Evolutionary conservation across 2,329 filamentous ascomycete genomes (phyloP).

Genomic region (Botrytis porri): DNA sequence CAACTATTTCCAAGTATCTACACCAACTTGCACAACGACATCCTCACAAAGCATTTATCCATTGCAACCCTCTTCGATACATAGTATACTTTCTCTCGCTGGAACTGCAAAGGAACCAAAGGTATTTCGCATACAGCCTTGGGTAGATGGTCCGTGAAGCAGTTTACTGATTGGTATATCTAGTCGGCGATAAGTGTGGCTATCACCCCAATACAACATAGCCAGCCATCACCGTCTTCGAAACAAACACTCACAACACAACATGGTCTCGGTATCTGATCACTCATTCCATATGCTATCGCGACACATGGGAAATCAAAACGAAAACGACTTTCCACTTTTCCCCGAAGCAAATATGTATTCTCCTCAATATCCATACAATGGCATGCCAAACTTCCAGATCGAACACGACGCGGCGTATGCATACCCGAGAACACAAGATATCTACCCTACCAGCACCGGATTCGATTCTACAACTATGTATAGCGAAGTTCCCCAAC

Average conservation of each 20-base stretch:
- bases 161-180: constrained; percentile 23
- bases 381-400: constrained; percentile 45
- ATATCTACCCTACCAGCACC: constrained; percentile 42
- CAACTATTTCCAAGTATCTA: constrained; percentile 16
- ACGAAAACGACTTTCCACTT: constrained; percentile 42
- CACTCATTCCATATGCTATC: constrained; percentile 82
- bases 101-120: constrained; percentile 23
- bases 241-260: constrained; percentile 55
- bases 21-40: constrained; percentile 2
- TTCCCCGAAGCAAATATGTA: constrained; percentile 48
- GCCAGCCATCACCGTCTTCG: constrained; percentile 45
- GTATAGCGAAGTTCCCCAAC: constrained; percentile 43
- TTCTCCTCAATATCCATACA: constrained; percentile 48
- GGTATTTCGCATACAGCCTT: constrained; percentile 23
- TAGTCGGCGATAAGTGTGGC: constrained; percentile 32
- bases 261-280: constrained; percentile 72
- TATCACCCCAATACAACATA: constrained; percentile 26
- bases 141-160: not conserved
- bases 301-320: constrained; percentile 51
- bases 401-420: constrained; percentile 43
- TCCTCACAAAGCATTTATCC: not conserved
- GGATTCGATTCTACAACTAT: constrained; percentile 47
- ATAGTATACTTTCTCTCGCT: constrained; percentile 19
- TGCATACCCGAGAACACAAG: constrained; percentile 33
- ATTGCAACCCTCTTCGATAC: not conserved